Percentiles rank a stretch among this genome's conserved stretches.
Evolutionary conservation across 140 eudicot species (phyloP).

Genomic region (Bidens hawaiensis): DNA sequence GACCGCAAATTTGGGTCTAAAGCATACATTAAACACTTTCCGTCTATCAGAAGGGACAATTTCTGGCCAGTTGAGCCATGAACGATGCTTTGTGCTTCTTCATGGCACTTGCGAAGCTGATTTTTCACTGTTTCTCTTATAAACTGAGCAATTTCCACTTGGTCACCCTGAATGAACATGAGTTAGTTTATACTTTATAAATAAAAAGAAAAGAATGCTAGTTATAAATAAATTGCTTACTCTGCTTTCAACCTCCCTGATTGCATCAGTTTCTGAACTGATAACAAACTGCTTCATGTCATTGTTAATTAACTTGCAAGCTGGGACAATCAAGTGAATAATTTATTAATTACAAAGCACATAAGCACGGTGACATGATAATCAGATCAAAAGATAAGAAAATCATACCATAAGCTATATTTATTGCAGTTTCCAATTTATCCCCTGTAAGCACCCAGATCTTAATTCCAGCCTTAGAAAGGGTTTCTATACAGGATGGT

Average conservation of each 20-base stretch:
- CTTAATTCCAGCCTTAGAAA: conserved; percentile 92
- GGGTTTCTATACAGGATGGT: conserved; percentile 92
- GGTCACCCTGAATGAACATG: conserved; percentile 62
- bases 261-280: conserved; percentile 94
- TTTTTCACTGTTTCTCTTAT: conserved; percentile 67
- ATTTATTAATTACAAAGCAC: not conserved
- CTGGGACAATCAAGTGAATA: conserved; percentile 37
- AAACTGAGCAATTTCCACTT: conserved; percentile 88
- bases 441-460: conserved; percentile 99
- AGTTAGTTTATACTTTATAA: conserved; percentile 3
- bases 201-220: not conserved
- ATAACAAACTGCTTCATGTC: conserved; percentile 93
- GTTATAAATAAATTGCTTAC: conserved; percentile 32
- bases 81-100: conserved; percentile 69
- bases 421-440: conserved; percentile 98
- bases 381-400: conserved; percentile 8
- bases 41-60: conserved; percentile 83
- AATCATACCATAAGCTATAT: conserved; percentile 81
- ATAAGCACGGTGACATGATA: not conserved
- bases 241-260: conserved; percentile 83
- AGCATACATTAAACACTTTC: conserved; percentile 97
- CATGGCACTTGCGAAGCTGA: conserved; percentile 63
- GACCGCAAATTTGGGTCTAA: conserved; percentile 82
- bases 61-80: conserved; percentile 57
- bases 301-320: conserved; percentile 89